phyloP scores from a whole-genome alignment of 352 stramenopile genomes.

The Globisporangium viniferum region DNA sequence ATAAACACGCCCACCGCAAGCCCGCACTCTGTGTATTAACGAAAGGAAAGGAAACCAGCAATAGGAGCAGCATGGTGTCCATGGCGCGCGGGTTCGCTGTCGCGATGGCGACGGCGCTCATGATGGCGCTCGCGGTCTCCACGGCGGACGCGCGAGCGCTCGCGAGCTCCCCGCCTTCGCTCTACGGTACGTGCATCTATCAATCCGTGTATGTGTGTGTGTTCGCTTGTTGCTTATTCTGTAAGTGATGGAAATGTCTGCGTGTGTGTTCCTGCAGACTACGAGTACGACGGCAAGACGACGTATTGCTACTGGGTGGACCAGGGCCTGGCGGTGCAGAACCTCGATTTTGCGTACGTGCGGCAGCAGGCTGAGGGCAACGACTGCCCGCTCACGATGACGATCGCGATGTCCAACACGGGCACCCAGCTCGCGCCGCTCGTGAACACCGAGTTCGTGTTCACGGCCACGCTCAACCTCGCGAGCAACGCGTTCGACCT shows the following conservation, averaged over 20 bases:
- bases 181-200: slow-evolving; percentile 39
- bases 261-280: slow-evolving; percentile 36
- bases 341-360: slow-evolving; percentile 71
- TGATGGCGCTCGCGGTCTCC: slow-evolving; percentile 15
- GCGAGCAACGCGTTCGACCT: slow-evolving; percentile 65
- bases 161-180: slow-evolving; percentile 34
- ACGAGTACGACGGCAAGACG: slow-evolving; percentile 67
- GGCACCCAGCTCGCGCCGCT: slow-evolving; percentile 27
- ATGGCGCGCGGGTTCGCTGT: not conserved
- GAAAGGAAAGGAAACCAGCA: not conserved
- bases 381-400: slow-evolving; percentile 61
- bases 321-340: slow-evolving; percentile 66
- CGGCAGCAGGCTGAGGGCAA: slow-evolving; percentile 34
- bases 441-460: slow-evolving; percentile 56
- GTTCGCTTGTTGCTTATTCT: not conserved
- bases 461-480: slow-evolving; percentile 74
- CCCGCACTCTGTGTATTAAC: not conserved
- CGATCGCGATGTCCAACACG: slow-evolving; percentile 39
- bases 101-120: not conserved
- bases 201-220: not conserved
- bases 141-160: slow-evolving; percentile 16
- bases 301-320: slow-evolving; percentile 84
- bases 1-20: not conserved
- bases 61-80: not conserved
- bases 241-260: not conserved